phyloP scores from a whole-genome alignment of 257 asterid genomes.

The Nicotiana tabacum region DNA sequence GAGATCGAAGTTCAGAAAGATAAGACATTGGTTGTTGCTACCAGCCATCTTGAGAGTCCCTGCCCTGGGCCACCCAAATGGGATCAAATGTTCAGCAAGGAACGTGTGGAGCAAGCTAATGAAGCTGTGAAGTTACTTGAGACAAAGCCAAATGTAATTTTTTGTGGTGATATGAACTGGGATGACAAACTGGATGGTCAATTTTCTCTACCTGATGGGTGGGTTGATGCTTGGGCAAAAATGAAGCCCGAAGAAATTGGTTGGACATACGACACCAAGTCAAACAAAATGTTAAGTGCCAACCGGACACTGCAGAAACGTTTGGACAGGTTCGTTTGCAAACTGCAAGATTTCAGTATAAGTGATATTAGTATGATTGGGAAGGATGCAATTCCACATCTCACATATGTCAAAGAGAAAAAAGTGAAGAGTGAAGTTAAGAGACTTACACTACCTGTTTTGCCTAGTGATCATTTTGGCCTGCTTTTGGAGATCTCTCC shows the following conservation, averaged over 20 bases:
- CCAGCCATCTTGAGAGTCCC: conserved; percentile 95
- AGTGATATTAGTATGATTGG: conserved; percentile 74
- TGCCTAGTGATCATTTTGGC: conserved; percentile 96
- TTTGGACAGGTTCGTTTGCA: conserved; percentile 75
- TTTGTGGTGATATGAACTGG: conserved; percentile 99
- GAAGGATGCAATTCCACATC: conserved; percentile 62
- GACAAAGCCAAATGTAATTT: conserved; percentile 52
- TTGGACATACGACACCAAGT: conserved; percentile 86
- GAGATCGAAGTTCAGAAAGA: conserved; percentile 49
- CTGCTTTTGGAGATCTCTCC: conserved; percentile 60
- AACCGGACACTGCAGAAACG: conserved; percentile 63
- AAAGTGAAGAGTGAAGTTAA: conserved; percentile 56
- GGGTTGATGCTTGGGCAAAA: conserved; percentile 88
- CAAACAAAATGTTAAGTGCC: conserved; percentile 82
- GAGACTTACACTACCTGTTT: conserved; percentile 71
- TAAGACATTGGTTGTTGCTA: conserved; percentile 55
- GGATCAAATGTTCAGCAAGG: conserved; percentile 93
- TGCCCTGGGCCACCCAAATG: conserved; percentile 87
- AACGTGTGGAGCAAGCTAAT: conserved; percentile 79
- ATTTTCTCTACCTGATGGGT: conserved; percentile 63
- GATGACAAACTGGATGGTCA: conserved; percentile 78
- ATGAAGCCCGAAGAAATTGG: conserved; percentile 70
- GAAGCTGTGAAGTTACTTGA: conserved; percentile 62
- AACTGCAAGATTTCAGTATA: conserved; percentile 53
- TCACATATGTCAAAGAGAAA: conserved; percentile 57